Base-by-base conservation (phyloP, 257 asterid genomes). In the Gentiana straminea region DNA sequence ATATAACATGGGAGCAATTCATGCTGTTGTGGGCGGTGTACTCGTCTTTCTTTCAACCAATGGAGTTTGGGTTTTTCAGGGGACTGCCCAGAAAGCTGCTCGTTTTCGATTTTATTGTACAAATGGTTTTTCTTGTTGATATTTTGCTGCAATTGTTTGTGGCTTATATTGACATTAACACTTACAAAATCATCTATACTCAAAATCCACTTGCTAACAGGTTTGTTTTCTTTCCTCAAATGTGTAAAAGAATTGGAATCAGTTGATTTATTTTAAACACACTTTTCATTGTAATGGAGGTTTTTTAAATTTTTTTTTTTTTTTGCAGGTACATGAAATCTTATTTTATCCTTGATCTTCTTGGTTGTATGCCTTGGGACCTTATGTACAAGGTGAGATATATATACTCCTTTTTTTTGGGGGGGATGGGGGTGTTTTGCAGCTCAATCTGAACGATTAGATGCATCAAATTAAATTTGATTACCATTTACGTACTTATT, bases 311-410 rank as follows among this genome's bases (percentile, higher is more conserved):
- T 13, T 59, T 51, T 49, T 36, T 59, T 35, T 49, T 13, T 39
- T 49, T 55, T 39, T 12, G 66, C 72, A 75, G 80, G 62, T 76
- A 76, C 53, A 49, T 76, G 57, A 76, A 65, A 53, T 68, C 71
- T 43, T 74, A 68, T 64, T 76, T 76, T 56, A 52, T 72, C 67
- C 38, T 72, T 33, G 81, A 76, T 56, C 8, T 72, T 49, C 81
- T 76, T 59, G 65, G 78, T 44, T 76, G 81, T 59, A 46, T 76
- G 73, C 81, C 81, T 35, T 76, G 81, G 81, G 81, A 76, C 66
- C 11, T 55, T 47, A 76, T 76, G 49, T 76, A 65, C 64, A 76
- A 68, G 81, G 81, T 75, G 13, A 4, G 24, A 24, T 24, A 24
- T 24, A 24, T 24, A 24, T 54, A 37, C 24, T 34, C 54, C 50